A percentile compares a stretch with the other conserved stretches of the same genome.
These are phyloP conservation scores for Neltuma alba DNA, from an alignment of 306 rosid genomes.

Conservation along the genomic window DNA sequence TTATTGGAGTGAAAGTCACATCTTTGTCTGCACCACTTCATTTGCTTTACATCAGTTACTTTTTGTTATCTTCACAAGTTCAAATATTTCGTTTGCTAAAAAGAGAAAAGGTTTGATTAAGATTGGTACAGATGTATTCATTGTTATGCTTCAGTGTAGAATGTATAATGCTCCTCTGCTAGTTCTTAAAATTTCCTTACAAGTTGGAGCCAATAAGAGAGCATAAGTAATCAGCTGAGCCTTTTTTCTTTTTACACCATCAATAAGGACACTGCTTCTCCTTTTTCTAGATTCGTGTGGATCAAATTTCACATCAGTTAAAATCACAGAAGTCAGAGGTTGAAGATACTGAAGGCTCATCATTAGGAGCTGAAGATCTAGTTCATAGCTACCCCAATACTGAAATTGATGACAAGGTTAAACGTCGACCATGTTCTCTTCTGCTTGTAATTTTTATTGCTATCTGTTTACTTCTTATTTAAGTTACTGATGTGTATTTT, in stretches of 20 bases:
- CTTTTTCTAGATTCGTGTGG: constrained; percentile 83
- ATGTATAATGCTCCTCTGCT: constrained; percentile 35
- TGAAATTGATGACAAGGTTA: constrained; percentile 60
- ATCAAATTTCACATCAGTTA: constrained; percentile 74
- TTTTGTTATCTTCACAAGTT: constrained; percentile 9
- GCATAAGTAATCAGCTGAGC: constrained; percentile 48
- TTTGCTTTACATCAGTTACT: neutral
- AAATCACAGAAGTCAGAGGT: constrained; percentile 54
- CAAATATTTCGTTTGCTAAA: neutral
- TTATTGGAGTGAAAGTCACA: constrained; percentile 16
- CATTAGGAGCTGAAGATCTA: constrained; percentile 39
- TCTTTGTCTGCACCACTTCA: neutral
- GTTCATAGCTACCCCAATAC: constrained; percentile 39
- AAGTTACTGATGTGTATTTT: constrained; percentile 40
- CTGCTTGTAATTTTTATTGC: constrained; percentile 7
- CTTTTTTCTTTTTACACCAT: constrained; percentile 49
- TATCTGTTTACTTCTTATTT: constrained; percentile 26
- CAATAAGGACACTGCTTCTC: constrained; percentile 60
- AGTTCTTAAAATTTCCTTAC: constrained; percentile 41
- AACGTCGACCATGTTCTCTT: constrained; percentile 28
- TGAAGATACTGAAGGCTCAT: constrained; percentile 40
- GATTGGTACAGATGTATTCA: neutral
- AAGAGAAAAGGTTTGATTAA: neutral
- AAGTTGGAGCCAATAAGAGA: constrained; percentile 40
- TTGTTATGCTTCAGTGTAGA: constrained; percentile 27